Evolutionary conservation across 108 stramenopile species (phyloP), one percentile per base, ranked within the genome.

Genomic region (Asterionellopsis glacialis): DNA sequence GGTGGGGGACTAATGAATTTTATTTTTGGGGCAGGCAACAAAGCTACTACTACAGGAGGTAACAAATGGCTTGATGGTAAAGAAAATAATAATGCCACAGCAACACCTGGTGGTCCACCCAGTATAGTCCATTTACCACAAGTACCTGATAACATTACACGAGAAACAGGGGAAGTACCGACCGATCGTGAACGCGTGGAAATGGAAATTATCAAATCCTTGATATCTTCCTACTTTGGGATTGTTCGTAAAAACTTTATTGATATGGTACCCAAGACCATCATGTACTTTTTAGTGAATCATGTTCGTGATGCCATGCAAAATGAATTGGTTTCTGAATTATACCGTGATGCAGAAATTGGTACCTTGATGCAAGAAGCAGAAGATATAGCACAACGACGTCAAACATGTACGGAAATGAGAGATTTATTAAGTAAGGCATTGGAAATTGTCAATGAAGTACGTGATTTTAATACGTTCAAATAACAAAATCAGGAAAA

Each of bases 201-300:
- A 72, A 94, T 90, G 67, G 94, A 96, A 64, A 94, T 97, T 48
- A 98, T 99, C 76, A 97, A 98, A 74, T 86, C 87, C 22, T 65
- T 98, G 40, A 93, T 98, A 52, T 82, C 89, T 45, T 88, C 91
- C 11, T 98, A 98, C 79, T 98, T 98, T 64, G 81, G 76, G 62
- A 94, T 99, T 44, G 96, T 97, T 0, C 79, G 96, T 33, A 99
- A 98, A 79, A 97, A 88, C 57, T 96, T 95, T 65, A 88, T 93
- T 73, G 97, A 97, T 59, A 75, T 97, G 83, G 97, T 98, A 22
- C 97, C 97, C 18, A 98, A 99, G 74, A 97, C 96, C 5, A 92
- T 99, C 79, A 99, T 99, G 98, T 94, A 88, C 76, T 98, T 97
- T 63, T 70, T 99, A 25, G 97, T 99, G 25, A 97, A 97, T 64